Percentiles rank a stretch among this genome's conserved stretches.
These are phyloP conservation scores for Sugiyamaella mastotermitis DNA, from an alignment of 805 yeast species.

Conservation along the genomic window DNA sequence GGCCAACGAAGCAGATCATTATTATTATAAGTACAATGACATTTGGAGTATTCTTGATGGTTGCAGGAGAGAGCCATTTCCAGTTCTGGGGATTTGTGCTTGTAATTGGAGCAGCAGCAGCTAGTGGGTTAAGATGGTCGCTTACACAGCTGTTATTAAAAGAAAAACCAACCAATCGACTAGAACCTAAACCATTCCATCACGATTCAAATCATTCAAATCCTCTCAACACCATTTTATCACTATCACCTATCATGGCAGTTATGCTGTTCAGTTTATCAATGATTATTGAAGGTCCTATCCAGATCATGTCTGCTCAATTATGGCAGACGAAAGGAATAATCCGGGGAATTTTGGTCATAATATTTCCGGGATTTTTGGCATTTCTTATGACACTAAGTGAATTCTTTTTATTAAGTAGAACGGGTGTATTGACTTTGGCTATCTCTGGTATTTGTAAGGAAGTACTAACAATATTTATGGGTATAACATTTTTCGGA, in stretches of 20 bases:
- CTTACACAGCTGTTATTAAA: slow-evolving; percentile 73
- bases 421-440: slow-evolving; percentile 78
- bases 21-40: slow-evolving; percentile 76
- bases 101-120: slow-evolving; percentile 70
- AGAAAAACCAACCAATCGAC: background rate
- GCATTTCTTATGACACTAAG: slow-evolving; percentile 83
- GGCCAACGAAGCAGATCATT: slow-evolving; percentile 58
- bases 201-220: slow-evolving; percentile 31
- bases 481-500: slow-evolving; percentile 59
- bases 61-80: slow-evolving; percentile 37
- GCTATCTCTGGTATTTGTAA: slow-evolving; percentile 91
- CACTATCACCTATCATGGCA: slow-evolving; percentile 82
- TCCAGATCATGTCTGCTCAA: slow-evolving; percentile 42
- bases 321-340: slow-evolving; percentile 65
- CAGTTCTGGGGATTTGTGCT: slow-evolving; percentile 56
- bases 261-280: slow-evolving; percentile 57
- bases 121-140: slow-evolving; percentile 94
- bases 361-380: slow-evolving; percentile 74
- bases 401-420: slow-evolving; percentile 76
- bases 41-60: slow-evolving; percentile 84
- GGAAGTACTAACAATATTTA: slow-evolving; percentile 75
- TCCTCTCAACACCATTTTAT: slow-evolving; percentile 78
- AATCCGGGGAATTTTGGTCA: slow-evolving; percentile 45
- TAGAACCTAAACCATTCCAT: too few relatives aligned
- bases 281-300: slow-evolving; percentile 60